These are phyloP conservation scores for Mortierella sp. DNA, from an alignment of 371 early-diverging fungal genomes.

Conservation along the genomic window DNA sequence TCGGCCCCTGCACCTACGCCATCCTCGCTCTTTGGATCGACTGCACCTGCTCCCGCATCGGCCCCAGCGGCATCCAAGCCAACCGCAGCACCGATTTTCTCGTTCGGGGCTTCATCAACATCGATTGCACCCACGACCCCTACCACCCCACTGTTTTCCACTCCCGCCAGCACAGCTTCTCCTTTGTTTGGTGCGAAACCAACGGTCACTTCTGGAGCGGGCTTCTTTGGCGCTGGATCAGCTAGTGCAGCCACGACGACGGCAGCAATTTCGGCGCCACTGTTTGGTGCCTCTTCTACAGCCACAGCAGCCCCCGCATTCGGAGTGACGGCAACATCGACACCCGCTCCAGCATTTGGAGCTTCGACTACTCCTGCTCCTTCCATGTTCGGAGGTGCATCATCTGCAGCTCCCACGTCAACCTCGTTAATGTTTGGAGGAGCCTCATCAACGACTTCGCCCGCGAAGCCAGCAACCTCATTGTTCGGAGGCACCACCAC, in stretches of 20 bases:
- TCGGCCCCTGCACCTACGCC: background rate
- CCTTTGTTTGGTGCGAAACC: slow-evolving; percentile 11
- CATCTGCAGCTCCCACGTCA: background rate
- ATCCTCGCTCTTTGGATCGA: slow-evolving; percentile 1
- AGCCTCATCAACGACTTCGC: background rate
- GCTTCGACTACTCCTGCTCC: slow-evolving; percentile 8
- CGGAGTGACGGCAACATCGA: background rate
- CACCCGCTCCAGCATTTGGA: slow-evolving; percentile 10
- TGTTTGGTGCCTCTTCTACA: slow-evolving; percentile 8
- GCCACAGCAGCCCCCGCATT: slow-evolving; percentile 16
- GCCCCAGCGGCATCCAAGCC: slow-evolving; percentile 2
- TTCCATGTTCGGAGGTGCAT: slow-evolving; percentile 12
- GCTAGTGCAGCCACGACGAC: background rate
- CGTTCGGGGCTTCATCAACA: background rate
- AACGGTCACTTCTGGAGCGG: background rate
- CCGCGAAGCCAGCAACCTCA: slow-evolving; percentile 2
- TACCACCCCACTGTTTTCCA: background rate
- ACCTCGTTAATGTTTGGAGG: slow-evolving; percentile 5
- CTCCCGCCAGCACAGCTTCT: background rate
- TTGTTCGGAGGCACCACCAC: slow-evolving; percentile 1
- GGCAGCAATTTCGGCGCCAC: background rate
- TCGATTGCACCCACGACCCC: slow-evolving; percentile 12
- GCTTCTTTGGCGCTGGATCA: slow-evolving; percentile 10
- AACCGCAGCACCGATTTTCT: background rate
- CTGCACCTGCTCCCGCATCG: background rate